Conservation (phyloP, 1,139 yeast genomes). For the Lodderomyces margitis region DNA sequence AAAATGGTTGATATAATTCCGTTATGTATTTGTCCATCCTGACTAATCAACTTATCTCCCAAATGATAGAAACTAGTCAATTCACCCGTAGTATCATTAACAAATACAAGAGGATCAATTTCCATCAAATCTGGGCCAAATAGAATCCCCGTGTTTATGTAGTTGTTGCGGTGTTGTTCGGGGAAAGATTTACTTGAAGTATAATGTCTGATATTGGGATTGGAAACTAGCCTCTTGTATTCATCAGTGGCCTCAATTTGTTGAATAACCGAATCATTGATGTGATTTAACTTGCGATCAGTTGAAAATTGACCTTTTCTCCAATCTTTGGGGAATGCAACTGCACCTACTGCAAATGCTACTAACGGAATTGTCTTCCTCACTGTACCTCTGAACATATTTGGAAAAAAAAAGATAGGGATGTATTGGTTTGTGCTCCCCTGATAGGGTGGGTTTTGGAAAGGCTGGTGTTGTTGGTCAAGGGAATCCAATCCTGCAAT, state of each 20-base stretch:
- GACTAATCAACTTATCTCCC: slow-evolving; percentile 64
- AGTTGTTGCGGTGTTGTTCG: slow-evolving; percentile 56
- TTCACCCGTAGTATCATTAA: slow-evolving; percentile 45
- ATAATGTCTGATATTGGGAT: slow-evolving; percentile 24
- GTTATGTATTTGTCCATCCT: slow-evolving; percentile 78
- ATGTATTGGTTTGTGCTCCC: not conserved
- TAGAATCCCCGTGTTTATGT: slow-evolving; percentile 65
- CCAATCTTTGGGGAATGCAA: slow-evolving; percentile 42
- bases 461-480: not conserved
- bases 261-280: slow-evolving; percentile 30
- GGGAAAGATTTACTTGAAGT: slow-evolving; percentile 52
- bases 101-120: slow-evolving; percentile 63
- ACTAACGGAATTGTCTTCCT: slow-evolving; percentile 32
- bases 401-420: not conserved
- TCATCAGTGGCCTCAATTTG: slow-evolving; percentile 31
- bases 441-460: not conserved
- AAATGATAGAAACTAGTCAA: slow-evolving; percentile 65
- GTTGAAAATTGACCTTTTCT: slow-evolving; percentile 23
- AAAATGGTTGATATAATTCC: slow-evolving; percentile 80
- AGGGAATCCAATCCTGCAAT: no score
- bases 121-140: slow-evolving; percentile 62
- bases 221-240: slow-evolving; percentile 29
- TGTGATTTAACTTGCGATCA: slow-evolving; percentile 23
- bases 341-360: slow-evolving; percentile 49
- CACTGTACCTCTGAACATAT: slow-evolving; percentile 26